Conservation (phyloP, 2,329 filamentous ascomycete species). For the Scedosporium aurantiacum region DNA sequence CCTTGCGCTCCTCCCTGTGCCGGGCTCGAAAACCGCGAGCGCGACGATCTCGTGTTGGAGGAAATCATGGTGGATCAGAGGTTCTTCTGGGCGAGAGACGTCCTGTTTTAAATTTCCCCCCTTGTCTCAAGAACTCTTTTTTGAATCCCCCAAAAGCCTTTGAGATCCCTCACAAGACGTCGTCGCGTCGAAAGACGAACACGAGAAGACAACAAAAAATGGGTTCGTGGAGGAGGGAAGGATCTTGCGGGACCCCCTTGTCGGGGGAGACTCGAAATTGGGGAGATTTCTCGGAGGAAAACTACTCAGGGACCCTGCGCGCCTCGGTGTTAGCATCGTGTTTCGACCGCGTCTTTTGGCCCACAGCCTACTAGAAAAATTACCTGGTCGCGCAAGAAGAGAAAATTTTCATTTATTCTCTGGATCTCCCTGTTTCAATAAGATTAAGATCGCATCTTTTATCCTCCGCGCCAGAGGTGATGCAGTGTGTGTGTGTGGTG, state of each 20-base stretch:
- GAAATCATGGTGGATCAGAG: slow-evolving; percentile 22
- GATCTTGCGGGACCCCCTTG: neutral
- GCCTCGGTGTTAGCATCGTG: neutral
- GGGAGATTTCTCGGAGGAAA: neutral
- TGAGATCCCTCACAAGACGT: neutral
- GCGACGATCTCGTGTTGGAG: slow-evolving; percentile 35
- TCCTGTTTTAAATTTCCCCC: neutral
- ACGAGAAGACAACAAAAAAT: neutral
- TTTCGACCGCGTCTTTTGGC: neutral
- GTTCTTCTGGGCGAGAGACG: neutral
- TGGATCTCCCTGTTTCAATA: neutral
- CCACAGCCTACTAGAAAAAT: neutral
- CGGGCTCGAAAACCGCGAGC: slow-evolving; percentile 48
- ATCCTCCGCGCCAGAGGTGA: neutral
- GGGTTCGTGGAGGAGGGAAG: neutral
- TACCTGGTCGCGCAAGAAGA: neutral
- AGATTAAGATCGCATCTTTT: neutral
- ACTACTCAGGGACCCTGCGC: neutral
- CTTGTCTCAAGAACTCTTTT: neutral
- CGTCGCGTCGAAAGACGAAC: neutral
- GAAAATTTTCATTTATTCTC: neutral
- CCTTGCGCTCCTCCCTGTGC: slow-evolving; percentile 19
- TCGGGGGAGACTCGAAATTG: neutral
- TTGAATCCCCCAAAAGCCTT: neutral
- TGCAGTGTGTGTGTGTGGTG: neutral